Evolutionary conservation across 1,284 basidiomycete genomes (phyloP), one percentile per base, ranked within the genome.

Genomic region (Leucoagaricus sp.): DNA sequence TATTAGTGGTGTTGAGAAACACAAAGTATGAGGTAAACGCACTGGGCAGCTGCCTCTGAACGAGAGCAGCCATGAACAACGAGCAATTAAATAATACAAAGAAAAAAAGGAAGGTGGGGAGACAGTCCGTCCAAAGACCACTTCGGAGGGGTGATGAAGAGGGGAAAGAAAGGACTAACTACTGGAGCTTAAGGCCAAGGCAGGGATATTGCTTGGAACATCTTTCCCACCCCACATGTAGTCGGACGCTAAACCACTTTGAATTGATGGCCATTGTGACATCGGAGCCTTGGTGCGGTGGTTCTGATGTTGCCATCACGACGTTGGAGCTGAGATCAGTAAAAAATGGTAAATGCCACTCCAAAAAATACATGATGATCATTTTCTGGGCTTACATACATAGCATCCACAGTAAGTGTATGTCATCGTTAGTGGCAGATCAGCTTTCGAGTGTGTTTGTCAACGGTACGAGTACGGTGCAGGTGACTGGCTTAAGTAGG

Each of bases 1-100:
- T 10, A 7, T 55, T 9, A 55, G 21, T 26, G 13, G 13, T 9
- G 13, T 2, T 28, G 6, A 9, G 21, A 21, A 2, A 6, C 17
- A 15, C 3, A 1, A n/a, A 38, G 29, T n/a, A 33, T 44, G 19
- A 25, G 23, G 46, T 28, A 23, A 21, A 57, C 61, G 31, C 28
- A 64, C 64, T 54, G 5, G 40, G 15, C 15, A 63, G 13, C 54
- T 63, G 64, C 54, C 64, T 61, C 55, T 29, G 47, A 34, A 46
- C 44, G 33, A 56, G 58, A 38, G 60, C 61, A 60, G 61, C 64
- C 67, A 68, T 68, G 61, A 60, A 3, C 49, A 52, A 60, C 64
- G 56, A 38, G 46, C n/a, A n/a, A n/a, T n/a, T 25, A 25, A 49
- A 48, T 34, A 13, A 23, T 44, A 44, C 41, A 33, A 34, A 36